These are phyloP conservation scores for Serendipita vermifera DNA, from an alignment of 768 basidiomycete genomes.

Conservation along the genomic window DNA sequence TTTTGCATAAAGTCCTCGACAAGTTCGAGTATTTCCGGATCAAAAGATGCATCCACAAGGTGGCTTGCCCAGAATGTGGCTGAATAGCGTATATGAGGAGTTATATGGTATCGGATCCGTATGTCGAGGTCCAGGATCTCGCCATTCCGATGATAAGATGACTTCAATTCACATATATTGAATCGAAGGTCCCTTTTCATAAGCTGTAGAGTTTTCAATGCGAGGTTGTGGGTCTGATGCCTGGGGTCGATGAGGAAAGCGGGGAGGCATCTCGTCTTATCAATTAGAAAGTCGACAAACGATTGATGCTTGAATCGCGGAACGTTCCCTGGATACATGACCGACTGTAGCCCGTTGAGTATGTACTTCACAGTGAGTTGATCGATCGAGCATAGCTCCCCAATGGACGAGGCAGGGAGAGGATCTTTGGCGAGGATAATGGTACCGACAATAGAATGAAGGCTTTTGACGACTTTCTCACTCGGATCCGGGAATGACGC, in stretches of 20 bases:
- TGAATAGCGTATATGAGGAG: background rate
- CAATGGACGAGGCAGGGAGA: background rate
- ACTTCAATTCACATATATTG: background rate
- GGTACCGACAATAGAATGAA: background rate
- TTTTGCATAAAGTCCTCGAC: background rate
- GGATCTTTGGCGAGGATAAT: background rate
- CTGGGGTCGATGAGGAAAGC: too few species aligned
- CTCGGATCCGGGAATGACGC: background rate
- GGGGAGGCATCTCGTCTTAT: background rate
- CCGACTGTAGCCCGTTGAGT: background rate
- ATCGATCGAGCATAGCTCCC: background rate
- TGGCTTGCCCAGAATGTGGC: background rate
- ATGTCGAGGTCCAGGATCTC: background rate
- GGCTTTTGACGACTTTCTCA: background rate
- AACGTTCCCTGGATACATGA: background rate
- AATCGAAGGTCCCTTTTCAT: slow-evolving; percentile 1
- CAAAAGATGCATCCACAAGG: background rate
- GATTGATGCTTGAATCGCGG: slow-evolving; percentile 1
- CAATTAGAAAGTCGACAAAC: slow-evolving; percentile 1
- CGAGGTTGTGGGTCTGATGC: background rate
- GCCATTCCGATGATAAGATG: background rate
- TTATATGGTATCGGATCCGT: background rate
- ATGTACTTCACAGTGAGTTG: background rate
- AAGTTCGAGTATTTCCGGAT: background rate
- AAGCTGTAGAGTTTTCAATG: background rate